These are phyloP conservation scores for Carex sylvatica DNA, from an alignment of 202 grass and related monocot species.

Conservation along the genomic window DNA sequence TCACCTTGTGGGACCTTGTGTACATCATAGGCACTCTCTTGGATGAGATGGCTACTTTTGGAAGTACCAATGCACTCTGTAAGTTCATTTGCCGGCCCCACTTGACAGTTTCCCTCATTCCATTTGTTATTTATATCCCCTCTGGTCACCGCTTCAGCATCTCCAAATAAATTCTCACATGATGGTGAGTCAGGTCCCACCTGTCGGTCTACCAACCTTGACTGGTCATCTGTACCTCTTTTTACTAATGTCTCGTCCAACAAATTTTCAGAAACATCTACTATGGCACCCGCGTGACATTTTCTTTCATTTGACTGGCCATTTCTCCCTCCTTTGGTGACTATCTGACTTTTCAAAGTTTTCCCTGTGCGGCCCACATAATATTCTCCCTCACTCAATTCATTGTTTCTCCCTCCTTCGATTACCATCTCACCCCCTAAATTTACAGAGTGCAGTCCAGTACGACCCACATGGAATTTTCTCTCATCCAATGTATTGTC, in stretches of 20 bases:
- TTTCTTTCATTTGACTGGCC: neutral
- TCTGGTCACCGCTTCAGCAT: neutral
- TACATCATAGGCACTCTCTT: neutral
- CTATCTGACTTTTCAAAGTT: neutral
- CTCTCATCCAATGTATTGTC: neutral
- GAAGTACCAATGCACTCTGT: neutral
- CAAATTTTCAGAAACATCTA: slow-evolving; percentile 12
- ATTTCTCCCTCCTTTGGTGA: neutral
- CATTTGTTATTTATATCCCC: neutral
- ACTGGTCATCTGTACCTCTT: neutral
- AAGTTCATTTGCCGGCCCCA: neutral
- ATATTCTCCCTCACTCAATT: neutral
- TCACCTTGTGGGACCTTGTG: neutral
- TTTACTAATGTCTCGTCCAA: neutral
- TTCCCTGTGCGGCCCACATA: neutral
- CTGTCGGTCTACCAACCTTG: neutral
- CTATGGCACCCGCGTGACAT: neutral
- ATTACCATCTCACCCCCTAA: slow-evolving; percentile 15
- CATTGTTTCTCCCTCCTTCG: neutral
- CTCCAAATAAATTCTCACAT: neutral
- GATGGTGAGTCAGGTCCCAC: neutral
- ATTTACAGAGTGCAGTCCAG: neutral
- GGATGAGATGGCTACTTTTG: neutral
- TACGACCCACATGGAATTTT: neutral
- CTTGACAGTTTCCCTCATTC: neutral